Base-by-base conservation (phyloP, 306 rosid species). In the Fragaria iinumae region DNA sequence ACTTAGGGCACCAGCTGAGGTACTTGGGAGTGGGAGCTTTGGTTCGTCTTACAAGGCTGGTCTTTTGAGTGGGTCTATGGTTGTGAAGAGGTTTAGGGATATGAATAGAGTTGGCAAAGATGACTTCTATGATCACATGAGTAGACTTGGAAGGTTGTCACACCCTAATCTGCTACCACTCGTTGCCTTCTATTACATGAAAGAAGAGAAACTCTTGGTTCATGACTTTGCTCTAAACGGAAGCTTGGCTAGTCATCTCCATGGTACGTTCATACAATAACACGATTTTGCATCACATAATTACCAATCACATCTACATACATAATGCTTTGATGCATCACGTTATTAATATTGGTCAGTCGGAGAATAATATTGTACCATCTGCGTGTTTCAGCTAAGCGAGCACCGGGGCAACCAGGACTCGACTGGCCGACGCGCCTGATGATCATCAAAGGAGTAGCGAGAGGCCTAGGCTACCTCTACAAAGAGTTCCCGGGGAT, bases 371-470 rank as follows among this genome's bases (percentile, higher is more conserved):
- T 5, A n/a, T n/a, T n/a, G 39, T 36, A 36, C 39, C 5, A 36
- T 36, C 0, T 6, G 43, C 43, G 43, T 39, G 5, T 29, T 84
- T 38, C 85, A 91, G 98, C 80, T 2, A 88, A 78, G 11, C 67
- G 82, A 11, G 86, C 83, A 5, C 74, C 49, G 4, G 85, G 83
- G 13, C 21, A 68, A 39, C 44, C 83, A 12, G 84, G 84, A 8
- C 62, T 91, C 25, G 84, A 85, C 18, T 94, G 98, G 98, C 66
- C 88, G 50, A 91, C 89, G 2, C 90, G 97, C 1, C 74, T 94
- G 70, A 90, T 79, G 81, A 89, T 95, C 79, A 86, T 92, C 64
- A 92, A 92, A 77, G 99, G 99, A 56, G 93, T 95, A 38, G 89
- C 89, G 0, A 86, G 84, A 44, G 97, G 96, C 0, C 76, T 95